Percentiles rank a stretch among this genome's conserved stretches.
These are phyloP conservation scores for Pleurotus giganteus DNA, from an alignment of 768 basidiomycete genomes.

Conservation along the genomic window DNA sequence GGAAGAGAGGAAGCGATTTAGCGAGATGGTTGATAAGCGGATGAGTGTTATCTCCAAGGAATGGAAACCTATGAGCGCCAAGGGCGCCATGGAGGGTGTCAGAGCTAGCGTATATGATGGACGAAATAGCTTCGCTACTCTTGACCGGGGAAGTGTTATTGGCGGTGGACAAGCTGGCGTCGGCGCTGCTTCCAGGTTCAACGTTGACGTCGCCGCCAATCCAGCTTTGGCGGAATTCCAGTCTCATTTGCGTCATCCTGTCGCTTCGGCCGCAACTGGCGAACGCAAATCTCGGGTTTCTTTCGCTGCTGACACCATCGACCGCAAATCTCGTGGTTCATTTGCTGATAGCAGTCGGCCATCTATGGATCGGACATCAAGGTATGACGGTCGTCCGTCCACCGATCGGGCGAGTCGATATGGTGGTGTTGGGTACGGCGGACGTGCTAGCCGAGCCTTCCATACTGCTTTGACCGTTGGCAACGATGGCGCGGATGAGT, in stretches of 20 bases:
- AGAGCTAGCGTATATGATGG: conserved; percentile 57
- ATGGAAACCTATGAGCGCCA: conserved; percentile 71
- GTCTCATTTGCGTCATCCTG: conserved; percentile 49
- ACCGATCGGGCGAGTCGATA: conserved; percentile 21
- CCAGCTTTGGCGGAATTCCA: conserved; percentile 28
- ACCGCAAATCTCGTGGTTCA: not conserved
- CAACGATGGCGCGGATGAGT: conserved; percentile 5
- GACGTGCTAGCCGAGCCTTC: conserved; percentile 28
- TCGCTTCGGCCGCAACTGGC: conserved; percentile 31
- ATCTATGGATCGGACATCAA: conserved; percentile 22
- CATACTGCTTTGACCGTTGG: conserved; percentile 29
- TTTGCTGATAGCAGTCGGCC: not conserved
- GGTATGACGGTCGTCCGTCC: conserved; percentile 39
- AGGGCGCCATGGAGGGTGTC: conserved; percentile 73
- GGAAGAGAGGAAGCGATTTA: conserved; percentile 58
- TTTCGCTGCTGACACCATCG: conserved; percentile 55
- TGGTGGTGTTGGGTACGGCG: conserved; percentile 25
- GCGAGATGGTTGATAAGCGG: conserved; percentile 70
- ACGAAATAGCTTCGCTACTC: conserved; percentile 11
- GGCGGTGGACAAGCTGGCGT: conserved; percentile 36
- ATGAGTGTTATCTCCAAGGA: conserved; percentile 80
- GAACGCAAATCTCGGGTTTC: conserved; percentile 59
- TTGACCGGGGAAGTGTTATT: conserved; percentile 29
- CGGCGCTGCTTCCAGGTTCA: conserved; percentile 30
- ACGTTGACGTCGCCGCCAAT: conserved; percentile 17